Evolutionary conservation across 2,329 filamentous ascomycete genomes (phyloP), one percentile per base, ranked within the genome.

Genomic region (Sporothrix humicola): DNA sequence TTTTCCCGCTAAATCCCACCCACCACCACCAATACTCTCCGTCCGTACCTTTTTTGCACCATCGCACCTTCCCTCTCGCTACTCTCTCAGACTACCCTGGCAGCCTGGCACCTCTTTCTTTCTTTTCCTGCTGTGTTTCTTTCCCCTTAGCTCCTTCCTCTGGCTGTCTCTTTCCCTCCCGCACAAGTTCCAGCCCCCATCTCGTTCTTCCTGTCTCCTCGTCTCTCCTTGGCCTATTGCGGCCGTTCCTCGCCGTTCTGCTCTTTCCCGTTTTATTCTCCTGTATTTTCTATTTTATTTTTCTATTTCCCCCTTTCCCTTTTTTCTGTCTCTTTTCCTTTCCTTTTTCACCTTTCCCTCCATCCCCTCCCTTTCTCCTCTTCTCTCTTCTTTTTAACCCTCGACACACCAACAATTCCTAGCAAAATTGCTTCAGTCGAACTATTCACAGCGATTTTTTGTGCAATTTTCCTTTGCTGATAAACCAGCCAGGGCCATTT

Each of bases 301-400:
- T 65, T 70, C 52, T 50, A 50, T 44, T 69, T 66, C 48, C 61
- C 85, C 82, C 46, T 56, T 50, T 44, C 58, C 17, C 7, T 48
- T 31, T 46, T 65, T 66, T 23, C n/a, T 70, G 44, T 68, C 23
- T 50, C 42, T 52, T 68, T 66, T 44, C 61, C 85, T 82, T 31
- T 58, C 42, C 23, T 48, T 13, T 46, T 42, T 42, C 12, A 10
- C 52, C 61, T n/a, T 26, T 74, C 17, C 46, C 46, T n/a, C 26
- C 23, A 44, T 46, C 13, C 65, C 37, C 48, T 13, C 65, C 37
- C 58, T 31, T n/a, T 50, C 23, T 46, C 37, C 54, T 50, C 42
- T 37, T 46, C 23, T 46, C 26, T 61, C 68, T 56, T 17, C 20
- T 17, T 44, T 42, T 15, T 10, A 23, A 48, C n/a, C 37, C 17